A percentile compares a stretch with the other conserved stretches of the same genome.
Evolutionary conservation across 108 stramenopile species (phyloP).

Genomic region (Discostella stelligeroides): DNA sequence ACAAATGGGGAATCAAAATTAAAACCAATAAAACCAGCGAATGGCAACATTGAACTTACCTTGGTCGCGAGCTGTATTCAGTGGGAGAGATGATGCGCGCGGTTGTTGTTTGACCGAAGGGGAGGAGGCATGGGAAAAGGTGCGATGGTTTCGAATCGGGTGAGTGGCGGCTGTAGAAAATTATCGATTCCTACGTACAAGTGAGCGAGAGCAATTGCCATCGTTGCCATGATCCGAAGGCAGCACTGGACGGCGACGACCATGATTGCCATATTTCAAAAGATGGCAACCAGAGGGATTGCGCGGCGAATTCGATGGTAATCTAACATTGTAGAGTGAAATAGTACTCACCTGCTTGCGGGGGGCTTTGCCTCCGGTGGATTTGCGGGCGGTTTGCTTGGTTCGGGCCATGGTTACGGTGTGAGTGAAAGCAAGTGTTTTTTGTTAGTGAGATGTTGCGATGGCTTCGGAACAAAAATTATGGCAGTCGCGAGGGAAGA

Average conservation of each 20-base stretch:
- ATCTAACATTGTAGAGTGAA: neutral
- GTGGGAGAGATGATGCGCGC: neutral
- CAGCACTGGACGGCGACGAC: conserved; percentile 20
- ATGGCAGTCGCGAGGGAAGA: conserved; percentile 1
- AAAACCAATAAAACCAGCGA: neutral
- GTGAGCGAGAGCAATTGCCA: conserved; percentile 3
- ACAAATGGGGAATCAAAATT: neutral
- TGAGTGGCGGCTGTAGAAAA: neutral
- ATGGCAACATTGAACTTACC: conserved; percentile 2
- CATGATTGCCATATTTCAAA: neutral
- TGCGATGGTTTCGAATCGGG: neutral
- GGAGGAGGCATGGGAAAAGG: neutral
- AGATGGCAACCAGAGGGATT: neutral
- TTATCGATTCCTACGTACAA: neutral
- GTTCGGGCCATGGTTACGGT: conserved; percentile 91
- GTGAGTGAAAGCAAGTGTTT: conserved; percentile 18
- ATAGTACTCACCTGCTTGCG: conserved; percentile 75
- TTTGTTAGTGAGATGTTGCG: conserved; percentile 26
- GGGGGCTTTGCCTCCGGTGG: conserved; percentile 97
- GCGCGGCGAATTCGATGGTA: neutral
- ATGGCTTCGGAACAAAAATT: neutral
- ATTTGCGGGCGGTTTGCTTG: conserved; percentile 98
- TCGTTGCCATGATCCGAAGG: conserved; percentile 35
- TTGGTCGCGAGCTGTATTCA: conserved; percentile 23
- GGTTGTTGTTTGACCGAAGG: neutral